Evolutionary conservation across 176 grass and related monocot species (phyloP).

Genomic region (Puya raimondii): DNA sequence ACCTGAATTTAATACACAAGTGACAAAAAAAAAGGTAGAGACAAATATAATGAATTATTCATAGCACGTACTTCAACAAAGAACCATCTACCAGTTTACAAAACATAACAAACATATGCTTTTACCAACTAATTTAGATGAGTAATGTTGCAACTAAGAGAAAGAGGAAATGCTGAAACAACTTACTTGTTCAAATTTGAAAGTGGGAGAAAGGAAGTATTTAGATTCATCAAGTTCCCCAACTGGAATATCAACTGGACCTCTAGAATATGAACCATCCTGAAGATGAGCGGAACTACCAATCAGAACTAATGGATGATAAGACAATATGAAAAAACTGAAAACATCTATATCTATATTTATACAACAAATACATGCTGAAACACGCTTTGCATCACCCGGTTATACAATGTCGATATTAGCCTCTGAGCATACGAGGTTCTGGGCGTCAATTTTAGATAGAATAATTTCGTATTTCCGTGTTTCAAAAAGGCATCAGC

Average conservation of each 20-base stretch:
- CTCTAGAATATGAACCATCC: conserved; percentile 98
- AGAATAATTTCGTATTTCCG: too few species aligned
- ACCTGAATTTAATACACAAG: neutral
- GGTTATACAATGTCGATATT: too few species aligned
- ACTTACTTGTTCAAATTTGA: conserved; percentile 96
- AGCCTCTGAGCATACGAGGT: too few species aligned
- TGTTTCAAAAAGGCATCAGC: too few species aligned
- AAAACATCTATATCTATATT: too few species aligned
- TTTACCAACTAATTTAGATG: too few species aligned
- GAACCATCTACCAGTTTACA: neutral
- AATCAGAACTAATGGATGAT: conserved; percentile 8
- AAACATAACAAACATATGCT: neutral
- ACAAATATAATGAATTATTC: neutral
- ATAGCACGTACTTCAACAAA: conserved; percentile 4
- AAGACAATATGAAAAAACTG: conserved; percentile 15
- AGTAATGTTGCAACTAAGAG: too few species aligned
- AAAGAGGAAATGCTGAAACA: conserved; percentile 12
- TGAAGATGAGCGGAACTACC: conserved; percentile 30
- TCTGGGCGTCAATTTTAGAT: too few species aligned
- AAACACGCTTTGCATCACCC: neutral
- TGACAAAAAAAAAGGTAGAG: neutral
- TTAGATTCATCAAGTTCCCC: conserved; percentile 74
- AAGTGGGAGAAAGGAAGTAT: conserved; percentile 80
- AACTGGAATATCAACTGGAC: conserved; percentile 64
- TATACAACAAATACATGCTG: neutral